Percentiles rank a stretch among this genome's conserved stretches.
Evolutionary conservation across 306 rosid genomes (phyloP).

Genomic region (Styphnolobium japonicum): DNA sequence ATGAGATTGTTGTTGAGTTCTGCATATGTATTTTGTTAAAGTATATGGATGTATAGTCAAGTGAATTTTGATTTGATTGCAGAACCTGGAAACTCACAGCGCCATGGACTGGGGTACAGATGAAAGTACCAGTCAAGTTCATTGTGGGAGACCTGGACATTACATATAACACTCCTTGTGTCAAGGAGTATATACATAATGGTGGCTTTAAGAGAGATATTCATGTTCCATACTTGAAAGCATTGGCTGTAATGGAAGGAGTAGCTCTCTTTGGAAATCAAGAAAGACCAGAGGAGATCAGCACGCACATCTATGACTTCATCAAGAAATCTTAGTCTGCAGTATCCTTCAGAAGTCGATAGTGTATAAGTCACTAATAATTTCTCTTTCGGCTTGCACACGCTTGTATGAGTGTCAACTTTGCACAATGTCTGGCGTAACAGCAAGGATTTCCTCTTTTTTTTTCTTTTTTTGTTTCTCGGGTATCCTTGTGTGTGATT

Average conservation of each 20-base stretch:
- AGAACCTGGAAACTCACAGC: slow-evolving; percentile 81
- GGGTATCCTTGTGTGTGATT: too few relatives aligned
- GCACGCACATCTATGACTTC: slow-evolving; percentile 51
- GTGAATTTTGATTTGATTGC: slow-evolving; percentile 31
- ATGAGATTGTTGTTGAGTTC: neutral
- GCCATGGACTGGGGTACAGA: slow-evolving; percentile 58
- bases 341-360: neutral
- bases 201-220: slow-evolving; percentile 47
- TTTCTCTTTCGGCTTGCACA: neutral
- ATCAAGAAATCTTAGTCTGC: slow-evolving; percentile 52
- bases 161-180: slow-evolving; percentile 56
- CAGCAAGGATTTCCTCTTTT: neutral
- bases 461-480: too few relatives aligned
- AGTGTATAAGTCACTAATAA: neutral
- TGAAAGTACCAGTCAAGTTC: slow-evolving; percentile 68
- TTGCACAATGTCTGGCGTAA: neutral
- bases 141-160: slow-evolving; percentile 66
- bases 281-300: slow-evolving; percentile 64
- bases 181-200: slow-evolving; percentile 49
- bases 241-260: slow-evolving; percentile 58
- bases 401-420: neutral
- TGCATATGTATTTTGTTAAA: neutral
- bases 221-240: slow-evolving; percentile 57
- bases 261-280: slow-evolving; percentile 62
- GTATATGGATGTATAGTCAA: neutral